Base-by-base conservation (phyloP, 176 grass and related monocot species). In the Aegilops bicornis region DNA sequence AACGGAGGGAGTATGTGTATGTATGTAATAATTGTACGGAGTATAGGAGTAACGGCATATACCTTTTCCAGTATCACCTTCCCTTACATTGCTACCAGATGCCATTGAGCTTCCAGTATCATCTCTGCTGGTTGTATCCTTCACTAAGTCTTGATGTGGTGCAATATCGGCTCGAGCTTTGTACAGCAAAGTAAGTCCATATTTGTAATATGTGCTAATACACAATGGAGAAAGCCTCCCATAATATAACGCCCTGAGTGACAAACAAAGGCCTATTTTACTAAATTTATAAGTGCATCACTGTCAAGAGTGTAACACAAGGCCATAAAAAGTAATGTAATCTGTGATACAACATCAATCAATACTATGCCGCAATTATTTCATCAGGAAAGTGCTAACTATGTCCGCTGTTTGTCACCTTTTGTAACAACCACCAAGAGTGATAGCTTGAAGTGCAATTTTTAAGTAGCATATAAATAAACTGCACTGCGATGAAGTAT, bases 201-300 rank as follows among this genome's bases (percentile, higher is more conserved):
- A 98, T 42, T 91, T 91, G 88, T 91, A 98, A 69, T 98, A 98
- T 9, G 97, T 77, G 71, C 87, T 91, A 39, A 56, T 81, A 91
- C 97, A 98, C 87, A 96, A 87, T 16, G 79, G 85, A 63, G 93
- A 90, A 72, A 98, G 88, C 33, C 95, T 94, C 69, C 96, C 93
- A 81, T 89, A 78, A 66, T 85, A 82, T 19, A 82, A 3, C 79
- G 72, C 81, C 90, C 97, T 98, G 59, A 39, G 30, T 60, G 60
- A 52, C 31, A 81, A 81, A 58, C 3, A 65, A 40, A 65, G 2
- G 43, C 0, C 2, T 39, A 33, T 52, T 67, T 35, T 60, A 0
- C 1, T 9, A 50, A 42, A 73, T 35, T 60, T 56, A 62, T 79
- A 24, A 85, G 32, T 16, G 36, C 45, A 14, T 13, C 25, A 33